Conservation (phyloP, 1,284 basidiomycete genomes). For the Phaffia rhodozyma region DNA sequence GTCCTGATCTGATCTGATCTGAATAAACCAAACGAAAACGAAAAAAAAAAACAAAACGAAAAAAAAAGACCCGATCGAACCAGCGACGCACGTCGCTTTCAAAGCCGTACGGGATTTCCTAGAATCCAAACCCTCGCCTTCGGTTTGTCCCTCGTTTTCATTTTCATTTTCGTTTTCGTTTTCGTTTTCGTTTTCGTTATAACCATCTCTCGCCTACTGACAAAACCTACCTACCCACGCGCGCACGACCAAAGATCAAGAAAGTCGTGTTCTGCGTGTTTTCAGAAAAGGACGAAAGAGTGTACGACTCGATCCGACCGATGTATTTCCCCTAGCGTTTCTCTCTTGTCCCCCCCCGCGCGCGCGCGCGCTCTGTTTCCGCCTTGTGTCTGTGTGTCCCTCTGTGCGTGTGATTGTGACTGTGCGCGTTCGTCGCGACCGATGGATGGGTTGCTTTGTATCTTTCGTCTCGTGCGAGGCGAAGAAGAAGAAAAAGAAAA, state of each 20-base stretch:
- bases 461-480: no score
- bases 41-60: no score
- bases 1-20: no score
- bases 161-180: neutral
- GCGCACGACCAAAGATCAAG: conserved; percentile 43
- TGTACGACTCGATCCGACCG: conserved; percentile 39
- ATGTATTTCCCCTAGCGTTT: no score
- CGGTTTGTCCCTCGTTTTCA: conserved; percentile 34
- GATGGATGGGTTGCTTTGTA: no score
- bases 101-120: conserved; percentile 47
- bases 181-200: neutral
- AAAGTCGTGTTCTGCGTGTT: conserved; percentile 62
- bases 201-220: neutral
- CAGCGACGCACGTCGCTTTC: conserved; percentile 59
- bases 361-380: no score
- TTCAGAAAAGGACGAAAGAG: conserved; percentile 48
- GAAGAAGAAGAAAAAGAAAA: no score
- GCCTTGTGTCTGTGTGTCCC: no score
- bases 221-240: neutral
- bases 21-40: no score
- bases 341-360: no score
- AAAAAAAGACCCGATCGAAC: conserved; percentile 46
- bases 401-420: no score
- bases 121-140: conserved; percentile 43
- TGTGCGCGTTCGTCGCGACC: no score